phyloP scores from a whole-genome alignment of 1,284 basidiomycete genomes.

The Mixia osmundae region DNA sequence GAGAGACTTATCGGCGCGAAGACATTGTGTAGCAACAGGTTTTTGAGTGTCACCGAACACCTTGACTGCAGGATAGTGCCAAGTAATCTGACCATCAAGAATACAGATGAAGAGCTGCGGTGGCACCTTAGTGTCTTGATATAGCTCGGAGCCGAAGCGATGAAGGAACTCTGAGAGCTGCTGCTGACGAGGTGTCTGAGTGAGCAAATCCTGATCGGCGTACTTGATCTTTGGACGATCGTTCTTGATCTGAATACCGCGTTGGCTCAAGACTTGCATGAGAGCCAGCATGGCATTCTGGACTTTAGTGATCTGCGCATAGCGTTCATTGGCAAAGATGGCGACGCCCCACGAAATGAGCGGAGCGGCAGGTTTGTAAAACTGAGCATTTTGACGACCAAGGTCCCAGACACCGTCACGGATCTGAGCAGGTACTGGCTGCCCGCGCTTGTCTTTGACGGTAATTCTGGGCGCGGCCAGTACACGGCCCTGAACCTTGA shows the following conservation, averaged over 20 bases:
- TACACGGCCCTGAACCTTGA: conserved; percentile 8
- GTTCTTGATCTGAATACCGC: conserved; percentile 3
- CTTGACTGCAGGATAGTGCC: too few species aligned
- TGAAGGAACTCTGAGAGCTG: too few species aligned
- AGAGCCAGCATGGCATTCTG: conserved; percentile 4
- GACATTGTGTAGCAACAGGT: too few species aligned
- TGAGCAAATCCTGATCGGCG: not conserved
- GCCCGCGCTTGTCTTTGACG: not conserved
- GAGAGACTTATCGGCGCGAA: too few species aligned
- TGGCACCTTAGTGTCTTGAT: conserved; percentile 7
- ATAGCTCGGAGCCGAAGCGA: conserved; percentile 31
- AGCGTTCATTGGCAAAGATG: conserved; percentile 5
- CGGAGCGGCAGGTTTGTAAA: not conserved
- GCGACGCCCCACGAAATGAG: not conserved
- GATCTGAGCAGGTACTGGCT: not conserved
- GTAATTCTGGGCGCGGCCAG: conserved; percentile 2
- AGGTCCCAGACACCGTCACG: not conserved
- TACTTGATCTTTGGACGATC: too few species aligned
- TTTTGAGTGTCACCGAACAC: too few species aligned
- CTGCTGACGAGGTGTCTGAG: conserved; percentile 46
- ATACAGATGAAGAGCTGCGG: not conserved
- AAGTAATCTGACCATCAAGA: not conserved
- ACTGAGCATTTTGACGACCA: not conserved
- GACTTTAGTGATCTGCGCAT: conserved; percentile 3
- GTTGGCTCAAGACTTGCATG: conserved; percentile 3